These are phyloP conservation scores for Blastobotrys indianensis DNA, from an alignment of 1,139 yeast species.

Conservation along the genomic window DNA sequence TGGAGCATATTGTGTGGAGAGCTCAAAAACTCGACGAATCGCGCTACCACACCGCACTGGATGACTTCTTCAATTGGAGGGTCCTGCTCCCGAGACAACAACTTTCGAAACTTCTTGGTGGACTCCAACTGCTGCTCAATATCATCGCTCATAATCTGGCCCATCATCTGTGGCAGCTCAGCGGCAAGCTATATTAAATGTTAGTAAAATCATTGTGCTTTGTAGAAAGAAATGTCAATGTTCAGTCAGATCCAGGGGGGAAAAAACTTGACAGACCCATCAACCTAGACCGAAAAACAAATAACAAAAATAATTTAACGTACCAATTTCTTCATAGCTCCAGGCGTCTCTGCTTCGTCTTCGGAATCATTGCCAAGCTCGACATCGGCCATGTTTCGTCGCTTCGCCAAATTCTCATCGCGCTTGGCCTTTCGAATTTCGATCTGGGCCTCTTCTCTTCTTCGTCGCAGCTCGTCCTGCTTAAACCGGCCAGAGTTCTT, in stretches of 20 bases:
- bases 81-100: conserved; percentile 86
- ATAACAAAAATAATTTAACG: background rate
- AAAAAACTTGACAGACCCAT: no score
- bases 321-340: conserved; percentile 10
- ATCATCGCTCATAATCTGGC: conserved; percentile 68
- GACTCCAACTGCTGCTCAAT: conserved; percentile 81
- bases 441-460: conserved; percentile 96
- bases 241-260: background rate
- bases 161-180: conserved; percentile 83
- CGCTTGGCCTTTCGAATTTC: conserved; percentile 95
- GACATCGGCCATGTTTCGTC: conserved; percentile 63
- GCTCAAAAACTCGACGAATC: conserved; percentile 78
- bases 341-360: conserved; percentile 35
- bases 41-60: conserved; percentile 87
- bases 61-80: conserved; percentile 97
- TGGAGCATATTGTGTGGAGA: conserved; percentile 80
- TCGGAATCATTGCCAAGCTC: conserved; percentile 45
- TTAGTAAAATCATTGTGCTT: background rate
- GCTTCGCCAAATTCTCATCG: conserved; percentile 88
- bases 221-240: background rate
- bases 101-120: conserved; percentile 88
- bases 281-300: background rate
- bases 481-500: conserved; percentile 92
- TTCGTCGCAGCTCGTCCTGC: conserved; percentile 93
- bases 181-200: conserved; percentile 38